phyloP scores from a whole-genome alignment of 441 rosid species.

The Jatropha podagrica region DNA sequence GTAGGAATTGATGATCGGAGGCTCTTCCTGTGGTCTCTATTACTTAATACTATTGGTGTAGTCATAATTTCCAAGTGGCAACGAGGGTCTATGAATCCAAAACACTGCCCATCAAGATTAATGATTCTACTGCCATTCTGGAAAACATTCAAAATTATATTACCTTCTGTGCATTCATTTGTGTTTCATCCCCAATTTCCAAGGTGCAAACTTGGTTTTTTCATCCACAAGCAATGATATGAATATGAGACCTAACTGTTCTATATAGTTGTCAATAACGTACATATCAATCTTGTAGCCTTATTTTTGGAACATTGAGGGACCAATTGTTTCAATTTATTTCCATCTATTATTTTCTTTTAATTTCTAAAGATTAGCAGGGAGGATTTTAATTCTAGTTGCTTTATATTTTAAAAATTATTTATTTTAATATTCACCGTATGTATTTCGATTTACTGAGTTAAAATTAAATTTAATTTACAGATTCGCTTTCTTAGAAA shows the following conservation, averaged over 20 bases:
- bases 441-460: too few species aligned
- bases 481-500: too few species aligned
- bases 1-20: not conserved
- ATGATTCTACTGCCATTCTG: not conserved
- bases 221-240: constrained; percentile 1
- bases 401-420: too few species aligned
- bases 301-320: constrained; percentile 1
- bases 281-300: constrained; percentile 2
- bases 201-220: too few species aligned
- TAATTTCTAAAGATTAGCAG: too few species aligned
- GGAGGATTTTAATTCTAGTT: too few species aligned
- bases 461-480: too few species aligned
- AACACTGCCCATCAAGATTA: not conserved
- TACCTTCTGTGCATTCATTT: too few species aligned
- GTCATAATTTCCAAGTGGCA: not conserved
- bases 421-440: too few species aligned
- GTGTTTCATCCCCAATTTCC: not conserved
- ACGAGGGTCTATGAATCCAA: not conserved
- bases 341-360: not conserved
- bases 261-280: not conserved
- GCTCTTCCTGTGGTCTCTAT: constrained; percentile 1
- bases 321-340: not conserved
- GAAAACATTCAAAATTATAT: too few species aligned
- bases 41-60: not conserved
- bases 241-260: not conserved